Base-by-base conservation (phyloP, 805 yeast genomes). In the Kuraishia cidri region DNA sequence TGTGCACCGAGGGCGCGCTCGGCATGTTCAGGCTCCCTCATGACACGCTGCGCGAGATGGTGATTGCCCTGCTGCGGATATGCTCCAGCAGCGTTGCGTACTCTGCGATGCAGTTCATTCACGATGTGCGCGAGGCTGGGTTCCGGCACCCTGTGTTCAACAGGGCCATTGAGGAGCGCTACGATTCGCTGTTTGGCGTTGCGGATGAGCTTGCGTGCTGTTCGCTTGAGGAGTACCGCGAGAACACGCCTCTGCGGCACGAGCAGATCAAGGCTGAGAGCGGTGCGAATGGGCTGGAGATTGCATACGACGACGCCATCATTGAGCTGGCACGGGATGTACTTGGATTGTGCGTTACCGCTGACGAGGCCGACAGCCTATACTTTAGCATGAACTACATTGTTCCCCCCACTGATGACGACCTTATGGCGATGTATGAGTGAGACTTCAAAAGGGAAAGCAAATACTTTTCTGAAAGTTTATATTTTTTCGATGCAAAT, bases 341-440 rank as follows among this genome's bases (percentile, higher is more conserved):
- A 13, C 58, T 86, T 34, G 85, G 78, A 37, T 64, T 68, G 18
- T 74, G 77, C 37, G 69, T 77, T 8, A 79, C 85, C 4, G 77
- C 78, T 45, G 87, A 81, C 41, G 94, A 83, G 43, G 85, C 86
- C 1, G 94, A 86, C 52, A 72, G 75, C 33, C 57, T 85, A 39
- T 83, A 74, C 49, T 58, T 69, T 37, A 74, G 83, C 37, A 79
- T 84, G 33, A 31, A 31, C 15, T 15, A 14, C 5, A 25, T 25
- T 15, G 15, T n/a, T n/a, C n/a, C n/a, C n/a, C n/a, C n/a, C n/a
- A n/a, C n/a, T n/a, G n/a, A n/a, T n/a, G n/a, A n/a, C n/a, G n/a
- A n/a, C n/a, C n/a, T n/a, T n/a, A n/a, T n/a, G n/a, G n/a, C n/a
- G n/a, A n/a, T n/a, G n/a, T n/a, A n/a, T n/a, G n/a, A n/a, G n/a